Percentiles rank a stretch among this genome's conserved stretches.
phyloP scores from a whole-genome alignment of 2,329 filamentous ascomycete species.

The Coniochaeta prunicola region DNA sequence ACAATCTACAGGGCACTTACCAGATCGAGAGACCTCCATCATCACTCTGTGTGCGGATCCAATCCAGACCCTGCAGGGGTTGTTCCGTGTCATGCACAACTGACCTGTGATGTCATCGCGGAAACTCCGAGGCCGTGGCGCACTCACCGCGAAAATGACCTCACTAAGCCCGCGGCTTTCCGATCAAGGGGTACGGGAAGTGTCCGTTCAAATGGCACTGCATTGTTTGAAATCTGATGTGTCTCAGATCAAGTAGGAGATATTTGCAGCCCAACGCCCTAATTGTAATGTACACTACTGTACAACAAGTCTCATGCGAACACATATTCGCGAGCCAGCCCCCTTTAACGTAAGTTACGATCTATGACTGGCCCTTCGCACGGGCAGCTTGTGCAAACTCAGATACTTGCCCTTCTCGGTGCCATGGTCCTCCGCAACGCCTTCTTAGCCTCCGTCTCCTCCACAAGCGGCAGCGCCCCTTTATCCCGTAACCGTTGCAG shows the following conservation, averaged over 20 bases:
- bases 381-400: conserved; percentile 7
- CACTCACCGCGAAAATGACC: background rate
- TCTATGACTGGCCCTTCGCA: background rate
- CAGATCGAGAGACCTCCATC: background rate
- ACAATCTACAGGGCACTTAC: background rate
- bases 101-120: background rate
- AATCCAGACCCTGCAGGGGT: background rate
- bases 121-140: background rate
- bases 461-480: conserved; percentile 62
- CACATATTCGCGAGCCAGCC: no score
- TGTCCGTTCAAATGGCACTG: background rate
- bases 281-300: no score
- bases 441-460: conserved; percentile 71
- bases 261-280: no score
- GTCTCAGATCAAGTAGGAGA: background rate
- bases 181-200: background rate
- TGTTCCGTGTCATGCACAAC: background rate
- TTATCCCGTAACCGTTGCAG: conserved; percentile 69
- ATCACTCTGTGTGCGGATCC: background rate
- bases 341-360: background rate
- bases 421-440: conserved; percentile 72
- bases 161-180: background rate
- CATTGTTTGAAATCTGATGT: background rate
- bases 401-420: conserved; percentile 71
- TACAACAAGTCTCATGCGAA: no score